Evolutionary conservation across 2,329 filamentous ascomycete species (phyloP).

Genomic region (Westerdykella sp.): DNA sequence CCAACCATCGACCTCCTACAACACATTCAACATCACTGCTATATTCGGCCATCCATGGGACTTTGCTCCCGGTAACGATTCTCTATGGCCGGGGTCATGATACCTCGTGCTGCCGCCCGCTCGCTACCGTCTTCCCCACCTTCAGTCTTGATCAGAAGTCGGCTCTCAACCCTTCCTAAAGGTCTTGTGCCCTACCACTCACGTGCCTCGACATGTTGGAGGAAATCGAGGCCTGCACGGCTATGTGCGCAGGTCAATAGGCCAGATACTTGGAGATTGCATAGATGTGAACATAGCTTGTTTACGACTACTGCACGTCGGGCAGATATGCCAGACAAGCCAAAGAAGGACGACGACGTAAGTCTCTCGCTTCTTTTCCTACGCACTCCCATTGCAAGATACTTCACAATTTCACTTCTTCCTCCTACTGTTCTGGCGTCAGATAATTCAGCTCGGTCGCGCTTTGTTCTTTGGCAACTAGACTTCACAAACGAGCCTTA

Average conservation of each 20-base stretch:
- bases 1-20: too few species aligned
- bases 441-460: too few species aligned
- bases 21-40: too few species aligned
- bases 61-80: constrained; percentile 5
- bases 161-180: constrained; percentile 12
- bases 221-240: not conserved
- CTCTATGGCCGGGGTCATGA: constrained; percentile 15
- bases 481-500: too few species aligned
- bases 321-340: constrained; percentile 1
- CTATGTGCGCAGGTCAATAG: not conserved
- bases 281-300: not conserved
- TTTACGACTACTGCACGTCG: constrained; percentile 4
- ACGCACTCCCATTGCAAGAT: not conserved
- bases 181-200: constrained; percentile 17
- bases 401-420: not conserved
- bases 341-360: not conserved
- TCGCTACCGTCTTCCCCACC: not conserved
- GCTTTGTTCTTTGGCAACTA: too few species aligned
- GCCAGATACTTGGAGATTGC: not conserved
- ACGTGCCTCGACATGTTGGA: constrained; percentile 22
- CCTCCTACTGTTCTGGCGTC: too few species aligned
- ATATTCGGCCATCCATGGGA: not conserved
- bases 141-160: constrained; percentile 6
- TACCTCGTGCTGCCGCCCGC: constrained; percentile 7
- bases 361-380: not conserved